Conservation (phyloP, 192 early-diverging fungal genomes). For the Chytriomyces confervae region DNA sequence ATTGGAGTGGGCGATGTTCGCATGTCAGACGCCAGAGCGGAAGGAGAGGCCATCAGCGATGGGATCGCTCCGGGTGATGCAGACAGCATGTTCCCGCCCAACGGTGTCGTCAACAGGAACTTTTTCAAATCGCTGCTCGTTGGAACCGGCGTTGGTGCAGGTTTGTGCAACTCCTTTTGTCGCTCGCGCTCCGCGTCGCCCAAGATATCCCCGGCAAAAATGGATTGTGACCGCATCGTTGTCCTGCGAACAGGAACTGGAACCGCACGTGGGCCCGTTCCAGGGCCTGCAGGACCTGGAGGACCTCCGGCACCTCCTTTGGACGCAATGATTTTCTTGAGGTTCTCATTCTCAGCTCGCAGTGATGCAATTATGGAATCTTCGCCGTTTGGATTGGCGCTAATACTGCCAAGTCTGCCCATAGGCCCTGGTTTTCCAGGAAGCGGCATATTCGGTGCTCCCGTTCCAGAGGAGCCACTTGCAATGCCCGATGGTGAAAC, state of each 20-base stretch:
- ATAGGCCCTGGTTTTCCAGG: neutral
- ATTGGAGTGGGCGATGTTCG: neutral
- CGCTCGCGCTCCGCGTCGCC: slow-evolving; percentile 46
- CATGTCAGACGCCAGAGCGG: neutral
- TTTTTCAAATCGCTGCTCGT: neutral
- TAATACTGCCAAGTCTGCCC: slow-evolving; percentile 7
- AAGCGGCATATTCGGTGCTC: neutral
- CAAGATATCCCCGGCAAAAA: slow-evolving; percentile 30
- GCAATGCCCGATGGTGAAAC: slow-evolving; percentile 6
- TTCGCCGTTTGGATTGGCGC: slow-evolving; percentile 1
- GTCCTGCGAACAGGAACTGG: neutral
- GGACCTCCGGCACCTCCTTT: neutral
- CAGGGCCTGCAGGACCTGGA: neutral
- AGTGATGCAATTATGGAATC: slow-evolving; percentile 54
- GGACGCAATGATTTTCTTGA: slow-evolving; percentile 17
- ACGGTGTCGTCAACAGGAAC: neutral
- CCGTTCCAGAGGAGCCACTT: neutral
- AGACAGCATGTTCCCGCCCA: neutral
- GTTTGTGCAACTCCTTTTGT: slow-evolving; percentile 49
- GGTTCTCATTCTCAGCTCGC: slow-evolving; percentile 24
- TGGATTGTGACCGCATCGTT: slow-evolving; percentile 23
- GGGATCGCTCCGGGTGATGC: neutral
- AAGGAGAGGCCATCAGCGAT: neutral
- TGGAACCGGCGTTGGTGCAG: neutral
- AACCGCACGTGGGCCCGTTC: neutral